Conservation (phyloP, 75 land plant species). For the Sequoia sempervirens region DNA sequence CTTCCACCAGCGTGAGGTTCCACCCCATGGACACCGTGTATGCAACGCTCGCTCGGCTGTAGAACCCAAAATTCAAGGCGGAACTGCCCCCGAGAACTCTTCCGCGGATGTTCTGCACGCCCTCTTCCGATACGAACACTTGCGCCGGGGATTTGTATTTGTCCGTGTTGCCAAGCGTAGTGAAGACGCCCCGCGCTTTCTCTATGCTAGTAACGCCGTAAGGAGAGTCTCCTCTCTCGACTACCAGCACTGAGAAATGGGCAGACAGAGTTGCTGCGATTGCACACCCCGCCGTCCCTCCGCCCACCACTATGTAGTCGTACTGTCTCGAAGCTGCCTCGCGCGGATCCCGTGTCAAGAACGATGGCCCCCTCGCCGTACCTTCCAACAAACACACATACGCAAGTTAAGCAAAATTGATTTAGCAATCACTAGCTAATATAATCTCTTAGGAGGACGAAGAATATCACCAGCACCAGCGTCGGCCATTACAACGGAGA, state of each 20-base stretch:
- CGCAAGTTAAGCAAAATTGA: too few species aligned
- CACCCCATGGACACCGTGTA: conserved; percentile 22
- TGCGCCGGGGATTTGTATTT: conserved; percentile 54
- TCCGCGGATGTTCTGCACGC: conserved; percentile 67
- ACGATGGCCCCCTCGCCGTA: too few species aligned
- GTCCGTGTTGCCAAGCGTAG: conserved; percentile 24
- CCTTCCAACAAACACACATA: too few species aligned
- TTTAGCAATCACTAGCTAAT: too few species aligned
- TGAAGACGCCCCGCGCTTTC: conserved; percentile 44
- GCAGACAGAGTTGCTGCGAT: conserved; percentile 68
- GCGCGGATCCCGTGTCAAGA: too few species aligned
- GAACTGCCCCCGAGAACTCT: conserved; percentile 86
- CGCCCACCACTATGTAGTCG: conserved; percentile 82
- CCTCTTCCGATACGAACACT: conserved; percentile 76
- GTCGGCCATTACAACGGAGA: too few species aligned
- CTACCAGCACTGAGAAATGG: conserved; percentile 42
- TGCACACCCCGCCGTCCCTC: conserved; percentile 83
- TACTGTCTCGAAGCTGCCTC: conserved; percentile 29
- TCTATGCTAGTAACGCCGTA: conserved; percentile 42
- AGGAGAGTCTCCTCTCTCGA: conserved; percentile 71
- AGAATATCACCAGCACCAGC: too few species aligned
- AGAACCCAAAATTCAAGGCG: conserved; percentile 85
- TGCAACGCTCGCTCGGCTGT: conserved; percentile 55
- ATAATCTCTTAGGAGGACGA: too few species aligned
- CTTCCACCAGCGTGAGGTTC: background rate